Base-by-base conservation (phyloP, 345 rosid species). In the Aquilaria yunnanensis region DNA sequence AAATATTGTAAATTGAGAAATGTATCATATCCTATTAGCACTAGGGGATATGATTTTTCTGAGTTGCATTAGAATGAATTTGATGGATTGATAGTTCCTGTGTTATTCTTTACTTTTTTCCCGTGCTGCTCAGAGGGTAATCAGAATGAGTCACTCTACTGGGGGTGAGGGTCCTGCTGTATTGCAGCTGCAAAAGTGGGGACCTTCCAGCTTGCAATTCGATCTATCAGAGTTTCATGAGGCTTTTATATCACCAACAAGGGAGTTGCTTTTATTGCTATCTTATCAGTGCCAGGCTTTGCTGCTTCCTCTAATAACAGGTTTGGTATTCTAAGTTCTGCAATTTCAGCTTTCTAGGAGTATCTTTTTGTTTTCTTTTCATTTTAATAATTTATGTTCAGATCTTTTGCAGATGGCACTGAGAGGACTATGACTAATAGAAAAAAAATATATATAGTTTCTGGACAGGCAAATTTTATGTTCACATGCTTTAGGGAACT, bases 201-300 rank as follows among this genome's bases (percentile, higher is more conserved):
- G 51, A 50, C 83, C 91, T 59, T 77, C 90, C 46, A 74, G 57
- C 61, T 65, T 77, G 74, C 81, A 75, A 61, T 73, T 81, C 56
- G 71, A 88, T 56, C 74, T 83, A 56, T 83, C 97, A 30, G 97
- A 94, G 62, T 94, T 78, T 75, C 88, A 84, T 6, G 95, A 90
- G 69, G 99, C 87, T 70, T 90, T 86, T 73, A 80, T 94, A 37
- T 94, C 99, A 64, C 99, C 99, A 3, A 77, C 93, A 60, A 88
- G 87, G 77, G 81, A 85, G 68, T 77, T 75, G 57, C 51, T 90
- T 59, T 69, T 82, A 58, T 50, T 90, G 71, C 93, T 82, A 47
- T 94, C 97, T 0, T 68, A 84, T 73, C 82, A 90, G 47, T 75
- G 79, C 33, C 86, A 88, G 72, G 93, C 91, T 55, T 63, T 87